Percentiles rank a stretch among this genome's conserved stretches.
Evolutionary conservation across 202 grass and related monocot genomes (phyloP).

Genomic region (Tripidium arundinaceum): DNA sequence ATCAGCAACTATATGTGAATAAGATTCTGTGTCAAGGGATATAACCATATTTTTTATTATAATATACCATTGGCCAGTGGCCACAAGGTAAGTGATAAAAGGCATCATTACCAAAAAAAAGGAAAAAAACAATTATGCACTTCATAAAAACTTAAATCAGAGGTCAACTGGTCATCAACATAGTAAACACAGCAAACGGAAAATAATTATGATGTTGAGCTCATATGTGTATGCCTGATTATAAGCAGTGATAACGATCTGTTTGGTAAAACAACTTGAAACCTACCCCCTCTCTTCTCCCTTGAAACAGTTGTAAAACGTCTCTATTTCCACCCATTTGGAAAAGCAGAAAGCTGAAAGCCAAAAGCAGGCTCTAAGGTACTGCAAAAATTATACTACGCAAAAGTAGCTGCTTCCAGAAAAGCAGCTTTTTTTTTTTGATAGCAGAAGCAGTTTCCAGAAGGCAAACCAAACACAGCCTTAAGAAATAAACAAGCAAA

Average conservation of each 20-base stretch:
- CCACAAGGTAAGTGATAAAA: neutral
- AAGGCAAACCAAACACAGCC: neutral
- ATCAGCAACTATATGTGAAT: neutral
- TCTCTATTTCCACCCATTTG: too few species aligned
- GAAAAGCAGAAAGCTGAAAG: neutral
- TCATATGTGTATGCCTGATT: too few species aligned
- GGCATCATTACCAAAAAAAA: neutral
- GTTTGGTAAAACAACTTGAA: too few species aligned
- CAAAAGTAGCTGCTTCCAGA: neutral
- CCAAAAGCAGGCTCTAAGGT: neutral
- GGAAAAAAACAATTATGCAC: neutral
- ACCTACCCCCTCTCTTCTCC: too few species aligned
- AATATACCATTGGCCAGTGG: neutral
- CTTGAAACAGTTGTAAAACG: too few species aligned
- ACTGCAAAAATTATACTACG: too few species aligned
- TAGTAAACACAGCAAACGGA: too few species aligned
- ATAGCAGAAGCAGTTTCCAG: neutral
- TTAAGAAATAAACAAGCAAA: neutral
- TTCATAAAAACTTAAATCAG: neutral
- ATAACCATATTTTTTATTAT: too few species aligned
- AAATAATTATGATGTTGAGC: too few species aligned
- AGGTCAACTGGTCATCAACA: neutral
- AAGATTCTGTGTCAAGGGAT: neutral
- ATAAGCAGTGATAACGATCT: too few species aligned
- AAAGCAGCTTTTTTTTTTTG: neutral